These are phyloP conservation scores for Iris pallida DNA, from an alignment of 116 monocot genomes.

Conservation along the genomic window DNA sequence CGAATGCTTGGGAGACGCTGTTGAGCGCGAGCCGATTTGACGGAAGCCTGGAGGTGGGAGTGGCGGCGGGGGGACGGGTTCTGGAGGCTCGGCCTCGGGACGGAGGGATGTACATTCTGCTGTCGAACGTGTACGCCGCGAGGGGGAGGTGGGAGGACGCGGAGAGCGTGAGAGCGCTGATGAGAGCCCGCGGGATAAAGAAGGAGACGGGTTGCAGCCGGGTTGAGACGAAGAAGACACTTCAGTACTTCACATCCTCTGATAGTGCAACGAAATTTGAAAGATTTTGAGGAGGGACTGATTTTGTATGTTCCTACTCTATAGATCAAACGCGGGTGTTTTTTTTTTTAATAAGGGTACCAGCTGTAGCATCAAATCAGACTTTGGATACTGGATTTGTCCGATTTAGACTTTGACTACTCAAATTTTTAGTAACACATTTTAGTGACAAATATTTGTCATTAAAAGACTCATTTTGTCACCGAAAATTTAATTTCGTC, in stretches of 20 bases:
- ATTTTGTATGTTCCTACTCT: too few relatives aligned
- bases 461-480: too few relatives aligned
- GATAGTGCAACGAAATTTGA: too few relatives aligned
- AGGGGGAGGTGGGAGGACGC: conserved; percentile 48
- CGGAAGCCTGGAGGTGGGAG: conserved; percentile 44
- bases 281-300: too few relatives aligned
- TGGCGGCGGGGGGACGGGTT: conserved; percentile 40
- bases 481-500: too few relatives aligned
- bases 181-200: conserved; percentile 37
- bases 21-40: conserved; percentile 48
- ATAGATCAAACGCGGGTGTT: too few relatives aligned
- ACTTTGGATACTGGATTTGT: too few relatives aligned
- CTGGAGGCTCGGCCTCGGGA: conserved; percentile 30
- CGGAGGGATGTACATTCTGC: conserved; percentile 46
- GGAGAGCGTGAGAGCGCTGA: conserved; percentile 29
- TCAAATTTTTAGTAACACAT: too few relatives aligned
- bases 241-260: not conserved
- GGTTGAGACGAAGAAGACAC: conserved; percentile 52
- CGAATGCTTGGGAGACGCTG: conserved; percentile 70
- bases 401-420: too few relatives aligned
- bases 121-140: conserved; percentile 58
- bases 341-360: too few relatives aligned
- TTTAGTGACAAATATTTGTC: too few relatives aligned
- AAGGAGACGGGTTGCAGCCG: conserved; percentile 60
- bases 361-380: too few relatives aligned